These are phyloP conservation scores for Phialemoniopsis sp. DNA, from an alignment of 2,329 filamentous ascomycete species.

Conservation along the genomic window DNA sequence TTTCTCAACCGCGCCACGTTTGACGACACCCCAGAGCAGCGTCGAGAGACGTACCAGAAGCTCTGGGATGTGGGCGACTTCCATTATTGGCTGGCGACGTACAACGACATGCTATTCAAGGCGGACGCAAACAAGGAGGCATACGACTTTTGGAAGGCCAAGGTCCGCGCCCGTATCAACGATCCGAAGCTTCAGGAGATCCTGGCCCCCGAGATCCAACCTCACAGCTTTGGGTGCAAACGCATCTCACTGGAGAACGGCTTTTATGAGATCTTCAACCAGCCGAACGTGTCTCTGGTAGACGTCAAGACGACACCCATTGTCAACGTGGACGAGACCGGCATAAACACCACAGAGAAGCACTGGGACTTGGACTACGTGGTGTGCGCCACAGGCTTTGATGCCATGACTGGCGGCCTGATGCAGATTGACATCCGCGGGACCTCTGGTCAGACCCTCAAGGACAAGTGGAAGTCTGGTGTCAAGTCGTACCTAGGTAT, in stretches of 20 bases:
- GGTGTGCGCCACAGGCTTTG: constrained; percentile 23
- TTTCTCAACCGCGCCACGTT: constrained; percentile 37
- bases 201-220: constrained; percentile 38
- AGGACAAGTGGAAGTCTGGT: constrained; percentile 22
- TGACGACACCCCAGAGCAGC: constrained; percentile 32
- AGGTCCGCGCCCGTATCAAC: constrained; percentile 35
- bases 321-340: constrained; percentile 26
- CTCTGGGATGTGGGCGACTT: constrained; percentile 43
- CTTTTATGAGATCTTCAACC: constrained; percentile 44
- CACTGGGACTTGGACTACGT: constrained; percentile 24
- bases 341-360: constrained; percentile 30
- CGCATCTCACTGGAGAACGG: constrained; percentile 37
- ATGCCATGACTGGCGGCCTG: constrained; percentile 22
- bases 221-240: constrained; percentile 41
- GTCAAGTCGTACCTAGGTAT: constrained; percentile 17
- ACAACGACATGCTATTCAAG: constrained; percentile 38
- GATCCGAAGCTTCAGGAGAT: constrained; percentile 37
- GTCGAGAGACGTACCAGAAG: constrained; percentile 34
- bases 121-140: constrained; percentile 34
- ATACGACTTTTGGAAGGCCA: constrained; percentile 45
- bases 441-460: constrained; percentile 16
- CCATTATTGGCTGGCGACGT: constrained; percentile 37
- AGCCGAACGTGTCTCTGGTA: constrained; percentile 37
- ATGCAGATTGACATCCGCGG: constrained; percentile 19
- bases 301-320: constrained; percentile 37